Conservation (phyloP, 2,329 filamentous ascomycete species). For the Dothiorella sarmentorum region DNA sequence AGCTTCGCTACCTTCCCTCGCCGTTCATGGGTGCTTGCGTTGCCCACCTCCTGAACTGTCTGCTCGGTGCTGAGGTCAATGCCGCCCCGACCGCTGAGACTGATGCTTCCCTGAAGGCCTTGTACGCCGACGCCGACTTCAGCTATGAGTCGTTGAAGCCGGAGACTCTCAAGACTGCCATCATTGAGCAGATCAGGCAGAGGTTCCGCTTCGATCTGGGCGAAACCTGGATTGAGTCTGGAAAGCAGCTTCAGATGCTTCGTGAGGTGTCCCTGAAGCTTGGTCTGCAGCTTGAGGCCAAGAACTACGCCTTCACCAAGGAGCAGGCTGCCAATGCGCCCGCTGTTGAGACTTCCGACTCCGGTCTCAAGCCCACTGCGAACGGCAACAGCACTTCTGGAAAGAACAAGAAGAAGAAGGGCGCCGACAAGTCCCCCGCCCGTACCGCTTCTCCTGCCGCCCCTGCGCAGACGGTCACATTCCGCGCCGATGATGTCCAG, state of each 20-base stretch:
- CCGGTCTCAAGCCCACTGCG: conserved; percentile 24
- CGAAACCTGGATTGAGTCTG: conserved; percentile 61
- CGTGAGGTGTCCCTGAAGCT: conserved; percentile 87
- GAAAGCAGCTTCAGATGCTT: conserved; percentile 78
- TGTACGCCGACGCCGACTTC: conserved; percentile 81
- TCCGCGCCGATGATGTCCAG: conserved; percentile 78
- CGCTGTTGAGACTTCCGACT: conserved; percentile 20
- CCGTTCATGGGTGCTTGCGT: conserved; percentile 77
- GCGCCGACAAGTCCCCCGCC: conserved; percentile 47
- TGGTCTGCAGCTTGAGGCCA: conserved; percentile 81
- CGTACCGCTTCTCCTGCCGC: conserved; percentile 44
- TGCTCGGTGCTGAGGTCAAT: conserved; percentile 76
- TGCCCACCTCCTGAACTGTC: conserved; percentile 87
- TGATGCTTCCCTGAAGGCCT: conserved; percentile 66
- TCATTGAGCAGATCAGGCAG: conserved; percentile 67
- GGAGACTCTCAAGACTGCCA: conserved; percentile 63
- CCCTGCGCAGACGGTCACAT: conserved; percentile 69
- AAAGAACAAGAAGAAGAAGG: conserved; percentile 57
- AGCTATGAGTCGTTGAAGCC: conserved; percentile 77
- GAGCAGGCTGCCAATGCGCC: conserved; percentile 23
- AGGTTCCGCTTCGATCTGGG: conserved; percentile 76
- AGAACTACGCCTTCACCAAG: conserved; percentile 66
- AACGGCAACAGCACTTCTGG: conserved; percentile 37
- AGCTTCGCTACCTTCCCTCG: conserved; percentile 74
- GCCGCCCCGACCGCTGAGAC: conserved; percentile 72